Evolutionary conservation across 2,329 filamentous ascomycete genomes (phyloP).

Genomic region (Curvularia eragrostidis): DNA sequence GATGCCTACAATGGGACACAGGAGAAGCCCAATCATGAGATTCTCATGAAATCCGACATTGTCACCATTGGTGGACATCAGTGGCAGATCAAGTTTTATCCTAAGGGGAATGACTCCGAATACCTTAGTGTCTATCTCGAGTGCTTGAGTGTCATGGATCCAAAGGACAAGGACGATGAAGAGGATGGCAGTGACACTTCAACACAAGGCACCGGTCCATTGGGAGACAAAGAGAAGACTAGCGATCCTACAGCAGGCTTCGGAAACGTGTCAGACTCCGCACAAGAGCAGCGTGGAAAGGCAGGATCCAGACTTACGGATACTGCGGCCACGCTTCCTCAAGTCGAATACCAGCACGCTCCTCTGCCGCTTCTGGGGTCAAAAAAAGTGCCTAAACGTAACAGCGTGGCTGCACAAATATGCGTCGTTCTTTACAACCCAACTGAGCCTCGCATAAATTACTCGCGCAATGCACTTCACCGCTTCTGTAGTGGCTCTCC

Average conservation of each 20-base stretch:
- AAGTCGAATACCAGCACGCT: constrained; percentile 37
- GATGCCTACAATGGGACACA: constrained; percentile 66
- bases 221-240: neutral
- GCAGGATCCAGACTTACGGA: constrained; percentile 7
- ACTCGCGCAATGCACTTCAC: constrained; percentile 63
- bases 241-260: neutral
- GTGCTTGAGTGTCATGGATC: constrained; percentile 58
- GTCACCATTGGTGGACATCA: constrained; percentile 65
- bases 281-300: constrained; percentile 7
- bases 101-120: constrained; percentile 64
- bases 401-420: constrained; percentile 64
- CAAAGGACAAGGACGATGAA: constrained; percentile 18
- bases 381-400: constrained; percentile 49
- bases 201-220: neutral
- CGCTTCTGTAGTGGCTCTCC: constrained; percentile 65
- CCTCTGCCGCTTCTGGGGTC: constrained; percentile 48
- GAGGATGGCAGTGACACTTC: constrained; percentile 5
- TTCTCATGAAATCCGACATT: constrained; percentile 64
- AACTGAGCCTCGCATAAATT: constrained; percentile 64
- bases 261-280: neutral
- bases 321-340: neutral
- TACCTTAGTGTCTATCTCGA: constrained; percentile 68
- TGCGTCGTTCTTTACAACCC: constrained; percentile 70
- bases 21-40: constrained; percentile 64
- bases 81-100: constrained; percentile 71